Base-by-base conservation (phyloP, 163 green algal species). In the Prototheca stagnorum region DNA sequence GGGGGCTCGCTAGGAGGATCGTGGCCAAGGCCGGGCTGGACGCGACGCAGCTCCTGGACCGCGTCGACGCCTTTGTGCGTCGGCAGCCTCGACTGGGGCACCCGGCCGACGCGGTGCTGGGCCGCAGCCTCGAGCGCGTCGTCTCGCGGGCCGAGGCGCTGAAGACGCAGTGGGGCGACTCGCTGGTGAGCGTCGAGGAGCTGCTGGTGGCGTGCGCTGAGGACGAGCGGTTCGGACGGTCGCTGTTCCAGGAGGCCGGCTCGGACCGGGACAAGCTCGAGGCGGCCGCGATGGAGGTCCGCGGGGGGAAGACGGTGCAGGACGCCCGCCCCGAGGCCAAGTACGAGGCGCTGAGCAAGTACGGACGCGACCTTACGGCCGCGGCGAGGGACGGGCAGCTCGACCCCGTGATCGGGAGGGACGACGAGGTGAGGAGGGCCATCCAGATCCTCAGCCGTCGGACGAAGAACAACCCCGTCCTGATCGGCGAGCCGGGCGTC, bases 391-490 rank as follows among this genome's bases (percentile, higher is more conserved):
- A 79, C 3, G 72, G 75, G 4, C 51, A 75, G n/a, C 67, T 92
- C 15, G 84, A 94, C 65, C 84, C 84, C 3, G 80, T 94, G 5
- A 88, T 90, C 29, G 62, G 62, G 8, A 40, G 62, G 3, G 62
- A 72, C 36, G 62, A 72, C 45, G 62, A 72, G 49, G 67, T 72
- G 20, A 39, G 62, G 24, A 37, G 40, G 4, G 26, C 49, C 6
- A 56, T 65, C 21, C 51, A 55, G 2, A 50, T 64, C 28, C 51
- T 65, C 35, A 57, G 47, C 20, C 67, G 84, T 9, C 71, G 81
- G 47, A 94, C 79, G 49, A 94, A 94, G 72, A 93, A 93, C 77
- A 94, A 94, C 60, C 84, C 84, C 0, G 76, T 93, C 28, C 71
- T 94, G 25, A 82, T 94, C 24, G 83, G 84, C 8, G 79, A 92